phyloP scores from a whole-genome alignment of 768 basidiomycete genomes.

The Boletus coccyginus region DNA sequence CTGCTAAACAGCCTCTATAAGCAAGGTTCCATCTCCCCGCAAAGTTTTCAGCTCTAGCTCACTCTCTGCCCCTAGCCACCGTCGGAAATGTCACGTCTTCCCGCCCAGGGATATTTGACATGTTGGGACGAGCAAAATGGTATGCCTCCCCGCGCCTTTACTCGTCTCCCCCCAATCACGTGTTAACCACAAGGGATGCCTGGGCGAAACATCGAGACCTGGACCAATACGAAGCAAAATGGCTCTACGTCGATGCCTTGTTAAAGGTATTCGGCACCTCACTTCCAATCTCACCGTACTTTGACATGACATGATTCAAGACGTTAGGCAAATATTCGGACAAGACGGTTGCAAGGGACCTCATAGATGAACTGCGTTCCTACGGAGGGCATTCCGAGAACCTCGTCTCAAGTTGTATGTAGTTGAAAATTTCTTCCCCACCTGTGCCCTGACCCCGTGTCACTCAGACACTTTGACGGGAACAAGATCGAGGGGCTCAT shows the following conservation, averaged over 20 bases:
- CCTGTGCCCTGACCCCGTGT: neutral
- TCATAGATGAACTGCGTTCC: conserved; percentile 75
- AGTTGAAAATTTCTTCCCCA: neutral
- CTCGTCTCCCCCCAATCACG: conserved; percentile 16
- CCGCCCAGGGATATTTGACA: conserved; percentile 86
- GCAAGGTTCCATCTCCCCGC: conserved; percentile 58
- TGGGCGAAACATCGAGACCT: conserved; percentile 93
- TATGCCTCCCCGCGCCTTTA: conserved; percentile 29
- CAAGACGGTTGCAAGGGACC: conserved; percentile 70
- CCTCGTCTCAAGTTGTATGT: conserved; percentile 63
- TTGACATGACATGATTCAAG: conserved; percentile 36
- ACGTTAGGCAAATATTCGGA: conserved; percentile 81
- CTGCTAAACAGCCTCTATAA: conserved; percentile 74
- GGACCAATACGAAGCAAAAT: conserved; percentile 76
- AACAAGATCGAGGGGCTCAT: conserved; percentile 52
- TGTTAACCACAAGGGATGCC: conserved; percentile 65
- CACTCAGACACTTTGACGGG: conserved; percentile 34
- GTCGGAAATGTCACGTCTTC: conserved; percentile 80
- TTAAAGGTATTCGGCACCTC: conserved; percentile 55
- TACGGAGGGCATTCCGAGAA: conserved; percentile 68
- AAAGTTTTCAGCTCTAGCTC: neutral
- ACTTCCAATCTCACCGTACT: neutral
- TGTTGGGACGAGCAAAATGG: conserved; percentile 94
- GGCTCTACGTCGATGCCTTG: conserved; percentile 85
- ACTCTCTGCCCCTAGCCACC: conserved; percentile 55